These are phyloP conservation scores for Phytophthora nicotianae DNA, from an alignment of 352 stramenopile genomes.

Conservation along the genomic window DNA sequence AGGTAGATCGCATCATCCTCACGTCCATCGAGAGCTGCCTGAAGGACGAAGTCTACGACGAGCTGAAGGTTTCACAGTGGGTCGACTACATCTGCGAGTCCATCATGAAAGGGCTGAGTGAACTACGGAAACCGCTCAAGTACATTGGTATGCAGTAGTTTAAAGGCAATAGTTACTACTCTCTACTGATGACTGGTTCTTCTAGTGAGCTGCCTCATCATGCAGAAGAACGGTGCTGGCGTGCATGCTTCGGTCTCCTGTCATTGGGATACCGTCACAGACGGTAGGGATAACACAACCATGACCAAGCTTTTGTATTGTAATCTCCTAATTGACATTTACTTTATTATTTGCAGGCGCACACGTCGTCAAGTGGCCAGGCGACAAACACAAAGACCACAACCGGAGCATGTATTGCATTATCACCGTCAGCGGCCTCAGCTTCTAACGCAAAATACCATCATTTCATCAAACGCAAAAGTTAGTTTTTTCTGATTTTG, in stretches of 20 bases:
- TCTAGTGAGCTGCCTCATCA: slow-evolving; percentile 89
- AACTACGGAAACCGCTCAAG: slow-evolving; percentile 93
- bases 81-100: slow-evolving; percentile 91
- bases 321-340: neutral
- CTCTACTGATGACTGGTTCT: slow-evolving; percentile 5
- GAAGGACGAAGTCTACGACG: slow-evolving; percentile 89
- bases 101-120: slow-evolving; percentile 85
- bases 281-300: slow-evolving; percentile 55
- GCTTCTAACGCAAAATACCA: slow-evolving; percentile 54
- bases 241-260: slow-evolving; percentile 90
- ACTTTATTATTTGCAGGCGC: slow-evolving; percentile 40
- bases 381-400: slow-evolving; percentile 90
- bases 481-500: slow-evolving; percentile 18
- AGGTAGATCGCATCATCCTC: slow-evolving; percentile 91
- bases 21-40: slow-evolving; percentile 81
- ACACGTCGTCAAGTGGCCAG: slow-evolving; percentile 89
- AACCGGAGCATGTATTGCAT: slow-evolving; percentile 91
- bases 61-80: slow-evolving; percentile 87
- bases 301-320: neutral
- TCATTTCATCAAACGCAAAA: neutral
- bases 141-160: slow-evolving; percentile 70
- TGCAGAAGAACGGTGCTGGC: slow-evolving; percentile 94
- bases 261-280: slow-evolving; percentile 91
- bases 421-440: slow-evolving; percentile 85
- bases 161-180: neutral